Evolutionary conservation across 257 asterid genomes (phyloP), one percentile per base, ranked within the genome.

Genomic region (Lycium ferocissimum): DNA sequence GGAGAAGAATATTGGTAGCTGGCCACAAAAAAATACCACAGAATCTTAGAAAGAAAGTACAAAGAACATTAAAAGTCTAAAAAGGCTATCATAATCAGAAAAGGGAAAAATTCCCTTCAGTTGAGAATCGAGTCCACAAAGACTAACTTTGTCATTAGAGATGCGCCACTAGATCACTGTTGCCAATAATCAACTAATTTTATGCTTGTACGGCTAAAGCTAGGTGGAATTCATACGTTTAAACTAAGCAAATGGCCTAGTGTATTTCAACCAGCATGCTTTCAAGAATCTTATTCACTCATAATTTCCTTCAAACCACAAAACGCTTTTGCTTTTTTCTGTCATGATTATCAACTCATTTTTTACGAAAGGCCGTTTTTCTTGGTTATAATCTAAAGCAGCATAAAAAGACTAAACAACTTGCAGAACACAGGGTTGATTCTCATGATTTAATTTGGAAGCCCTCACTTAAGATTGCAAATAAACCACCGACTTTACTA

Each of bases 101-200:
- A 65, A 12, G n/a, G 17, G n/a, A 5, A 63, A 26, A n/a, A 67
- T 66, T 76, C 79, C 69, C 45, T 45, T 65, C 33, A 61, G 83
- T 80, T 85, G 56, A 20, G 56, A 87, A 70, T 85, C 84, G 56
- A 87, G 75, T 85, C 84, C 26, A 87, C 20, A 92, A 90, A 89
- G 91, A 40, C 85, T 43, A 81, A 51, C 84, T 87, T 89, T 91
- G 93, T 86, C 89, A 89, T 84, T 70, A 89, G 76, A 84, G 89
- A 90, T 86, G 71, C 61, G 89, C 83, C 91, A 89, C 62, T 76
- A 57, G 33, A 79, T 83, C 18, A 67, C 86, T 79, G 83, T 85
- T 81, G 58, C 70, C 49, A 47, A 59, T 67, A 63, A 33, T 45
- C 79, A 47, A 33, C 83, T 71, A 83, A 53, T 71, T 58, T 56